Percentiles rank a stretch among this genome's conserved stretches.
These are phyloP conservation scores for Willaertia magna DNA, from an alignment of 208 protist genomes.

Conservation along the genomic window DNA sequence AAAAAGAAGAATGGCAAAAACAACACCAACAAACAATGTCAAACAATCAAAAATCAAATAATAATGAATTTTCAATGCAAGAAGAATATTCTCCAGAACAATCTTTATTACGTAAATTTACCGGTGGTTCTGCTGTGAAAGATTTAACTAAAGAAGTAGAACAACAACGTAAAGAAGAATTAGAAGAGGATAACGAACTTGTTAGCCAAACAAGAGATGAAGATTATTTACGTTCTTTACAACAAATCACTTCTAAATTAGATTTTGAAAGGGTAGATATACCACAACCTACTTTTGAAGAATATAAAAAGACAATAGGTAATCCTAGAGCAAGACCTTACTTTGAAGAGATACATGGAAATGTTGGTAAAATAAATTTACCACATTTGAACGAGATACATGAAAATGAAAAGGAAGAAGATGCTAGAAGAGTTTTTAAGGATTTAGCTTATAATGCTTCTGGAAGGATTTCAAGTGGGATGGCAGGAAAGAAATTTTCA, in stretches of 20 bases:
- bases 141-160: no score
- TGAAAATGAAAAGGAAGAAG: no score
- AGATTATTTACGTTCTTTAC: background rate
- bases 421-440: background rate
- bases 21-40: no score
- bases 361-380: no score
- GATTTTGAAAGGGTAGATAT: background rate
- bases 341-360: background rate
- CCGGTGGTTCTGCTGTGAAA: no score
- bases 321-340: background rate
- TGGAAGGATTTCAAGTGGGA: no score
- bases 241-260: background rate
- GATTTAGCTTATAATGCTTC: background rate
- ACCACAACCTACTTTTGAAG: background rate
- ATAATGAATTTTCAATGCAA: no score
- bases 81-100: no score
- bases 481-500: no score
- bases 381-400: no score
- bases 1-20: background rate
- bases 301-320: background rate
- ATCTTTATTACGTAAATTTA: no score
- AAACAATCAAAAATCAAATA: no score
- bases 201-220: background rate
- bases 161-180: background rate
- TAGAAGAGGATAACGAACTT: background rate